phyloP scores from a whole-genome alignment of 2,329 filamentous ascomycete species.

The Simplicillium sp. region DNA sequence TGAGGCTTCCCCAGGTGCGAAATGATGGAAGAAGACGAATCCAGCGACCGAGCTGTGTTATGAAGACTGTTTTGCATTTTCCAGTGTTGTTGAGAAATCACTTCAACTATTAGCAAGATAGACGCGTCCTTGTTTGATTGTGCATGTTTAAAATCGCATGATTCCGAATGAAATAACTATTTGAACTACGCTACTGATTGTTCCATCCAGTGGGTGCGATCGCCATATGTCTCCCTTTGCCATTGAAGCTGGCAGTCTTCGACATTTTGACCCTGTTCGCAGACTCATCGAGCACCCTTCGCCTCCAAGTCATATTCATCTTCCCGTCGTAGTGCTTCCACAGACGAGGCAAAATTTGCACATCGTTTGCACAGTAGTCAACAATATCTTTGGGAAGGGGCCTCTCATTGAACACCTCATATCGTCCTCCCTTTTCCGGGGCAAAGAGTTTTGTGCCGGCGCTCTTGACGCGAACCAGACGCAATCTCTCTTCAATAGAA shows the following conservation, averaged over 20 bases:
- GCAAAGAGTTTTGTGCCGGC: constrained; percentile 26
- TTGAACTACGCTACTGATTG: too few species aligned
- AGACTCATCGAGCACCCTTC: constrained; percentile 15
- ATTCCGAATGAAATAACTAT: too few species aligned
- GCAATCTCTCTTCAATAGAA: constrained; percentile 4
- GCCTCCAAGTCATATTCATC: constrained; percentile 9
- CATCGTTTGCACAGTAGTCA: constrained; percentile 37
- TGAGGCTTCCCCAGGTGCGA: too few species aligned
- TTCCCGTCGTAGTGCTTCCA: constrained; percentile 16
- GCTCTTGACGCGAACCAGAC: constrained; percentile 25
- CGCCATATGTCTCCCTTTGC: constrained; percentile 18
- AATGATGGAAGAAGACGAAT: too few species aligned
- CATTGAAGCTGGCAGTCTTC: constrained; percentile 15
- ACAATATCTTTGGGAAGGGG: constrained; percentile 29
- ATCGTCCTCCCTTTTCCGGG: constrained; percentile 30
- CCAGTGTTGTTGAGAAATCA: too few species aligned
- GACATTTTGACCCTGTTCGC: constrained; percentile 18
- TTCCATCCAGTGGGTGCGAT: constrained; percentile 11
- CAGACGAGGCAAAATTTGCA: constrained; percentile 27
- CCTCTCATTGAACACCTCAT: constrained; percentile 35
- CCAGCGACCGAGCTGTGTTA: too few species aligned
- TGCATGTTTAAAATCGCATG: too few species aligned
- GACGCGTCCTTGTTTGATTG: too few species aligned
- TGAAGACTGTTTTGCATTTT: too few species aligned
- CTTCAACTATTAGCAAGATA: too few species aligned